Conservation (phyloP, 352 stramenopile species). For the Phytophthora aleatoria region DNA sequence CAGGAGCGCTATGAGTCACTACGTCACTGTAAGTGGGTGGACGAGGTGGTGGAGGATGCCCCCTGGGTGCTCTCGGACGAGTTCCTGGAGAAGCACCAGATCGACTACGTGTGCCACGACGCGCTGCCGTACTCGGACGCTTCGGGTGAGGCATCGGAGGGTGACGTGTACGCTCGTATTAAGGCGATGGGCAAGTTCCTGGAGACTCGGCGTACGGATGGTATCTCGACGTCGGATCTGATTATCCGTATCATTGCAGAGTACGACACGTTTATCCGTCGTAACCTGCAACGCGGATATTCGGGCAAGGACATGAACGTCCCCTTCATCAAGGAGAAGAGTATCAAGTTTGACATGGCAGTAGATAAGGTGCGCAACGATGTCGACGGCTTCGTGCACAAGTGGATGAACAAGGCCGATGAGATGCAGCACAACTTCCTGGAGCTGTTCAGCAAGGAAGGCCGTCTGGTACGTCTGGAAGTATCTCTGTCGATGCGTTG, state of each 20-base stretch:
- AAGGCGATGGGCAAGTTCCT: constrained; percentile 89
- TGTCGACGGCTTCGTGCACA: constrained; percentile 78
- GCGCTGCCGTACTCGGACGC: constrained; percentile 85
- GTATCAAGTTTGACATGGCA: constrained; percentile 88
- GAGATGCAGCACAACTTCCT: constrained; percentile 82
- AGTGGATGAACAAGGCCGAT: constrained; percentile 78
- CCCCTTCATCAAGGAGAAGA: constrained; percentile 87
- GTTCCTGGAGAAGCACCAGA: constrained; percentile 84
- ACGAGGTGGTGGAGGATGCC: constrained; percentile 88
- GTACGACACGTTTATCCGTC: constrained; percentile 92
- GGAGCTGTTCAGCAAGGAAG: constrained; percentile 81
- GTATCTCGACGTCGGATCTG: constrained; percentile 89
- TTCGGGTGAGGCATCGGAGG: constrained; percentile 70
- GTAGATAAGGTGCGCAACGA: constrained; percentile 86
- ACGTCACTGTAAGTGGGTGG: constrained; percentile 88
- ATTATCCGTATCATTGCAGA: constrained; percentile 92
- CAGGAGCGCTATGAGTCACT: constrained; percentile 87
- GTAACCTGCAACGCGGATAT: constrained; percentile 89
- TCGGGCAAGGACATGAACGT: constrained; percentile 94
- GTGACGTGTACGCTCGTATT: constrained; percentile 87
- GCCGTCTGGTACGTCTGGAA: constrained; percentile 55
- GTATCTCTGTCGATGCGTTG: background rate
- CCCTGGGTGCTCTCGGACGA: constrained; percentile 87
- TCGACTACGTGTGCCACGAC: constrained; percentile 91
- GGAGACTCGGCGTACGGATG: constrained; percentile 84